Evolutionary conservation across 257 asterid genomes (phyloP).

Genomic region (Capsicum pubescens): DNA sequence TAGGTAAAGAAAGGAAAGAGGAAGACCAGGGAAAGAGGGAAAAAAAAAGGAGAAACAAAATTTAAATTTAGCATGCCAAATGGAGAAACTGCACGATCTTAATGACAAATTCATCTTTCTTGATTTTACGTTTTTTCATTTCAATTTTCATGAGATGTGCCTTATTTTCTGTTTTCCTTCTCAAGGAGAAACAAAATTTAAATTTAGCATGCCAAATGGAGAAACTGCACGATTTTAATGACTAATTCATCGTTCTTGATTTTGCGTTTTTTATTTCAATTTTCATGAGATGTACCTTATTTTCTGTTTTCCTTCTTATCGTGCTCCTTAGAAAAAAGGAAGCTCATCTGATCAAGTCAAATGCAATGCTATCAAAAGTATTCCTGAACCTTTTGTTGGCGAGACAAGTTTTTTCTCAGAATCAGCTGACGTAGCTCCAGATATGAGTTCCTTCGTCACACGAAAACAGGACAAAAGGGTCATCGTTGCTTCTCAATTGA

Average conservation of each 20-base stretch:
- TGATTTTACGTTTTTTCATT: background rate
- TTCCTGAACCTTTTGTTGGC: conserved; percentile 58
- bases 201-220: background rate
- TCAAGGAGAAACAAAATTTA: conserved; percentile 1
- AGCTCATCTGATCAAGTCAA: conserved; percentile 36
- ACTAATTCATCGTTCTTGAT: background rate
- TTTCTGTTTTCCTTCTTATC: background rate
- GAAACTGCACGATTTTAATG: background rate
- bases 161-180: background rate
- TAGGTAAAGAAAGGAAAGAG: background rate
- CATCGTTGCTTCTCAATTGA: conserved; percentile 57
- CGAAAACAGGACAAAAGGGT: conserved; percentile 49
- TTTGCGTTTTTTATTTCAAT: background rate
- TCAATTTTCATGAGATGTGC: background rate
- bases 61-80: background rate
- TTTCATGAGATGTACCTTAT: background rate
- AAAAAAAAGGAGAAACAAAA: background rate
- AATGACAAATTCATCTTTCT: background rate
- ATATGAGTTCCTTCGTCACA: conserved; percentile 57
- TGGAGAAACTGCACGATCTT: background rate
- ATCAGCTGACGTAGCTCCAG: conserved; percentile 69
- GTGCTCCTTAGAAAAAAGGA: conserved; percentile 40
- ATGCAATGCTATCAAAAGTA: conserved; percentile 33
- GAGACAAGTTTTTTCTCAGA: conserved; percentile 84
- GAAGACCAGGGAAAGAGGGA: background rate